These are phyloP conservation scores for Aphanomyces astaci DNA, from an alignment of 352 stramenopile species.

Conservation along the genomic window DNA sequence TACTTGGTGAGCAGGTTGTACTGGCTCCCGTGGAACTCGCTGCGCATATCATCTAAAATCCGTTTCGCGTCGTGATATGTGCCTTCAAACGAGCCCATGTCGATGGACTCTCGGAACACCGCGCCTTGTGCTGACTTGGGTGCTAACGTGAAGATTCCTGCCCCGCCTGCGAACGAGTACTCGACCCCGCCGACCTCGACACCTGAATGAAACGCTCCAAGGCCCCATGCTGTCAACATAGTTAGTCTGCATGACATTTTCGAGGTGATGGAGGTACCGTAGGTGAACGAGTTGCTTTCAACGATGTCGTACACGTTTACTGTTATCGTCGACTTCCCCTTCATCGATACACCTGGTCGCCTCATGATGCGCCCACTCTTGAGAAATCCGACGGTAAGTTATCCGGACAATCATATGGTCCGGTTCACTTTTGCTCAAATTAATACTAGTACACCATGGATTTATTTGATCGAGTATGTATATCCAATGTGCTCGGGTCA, in stretches of 20 bases:
- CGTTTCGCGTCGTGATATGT: conserved; percentile 64
- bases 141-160: conserved; percentile 79
- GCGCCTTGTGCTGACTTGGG: conserved; percentile 70
- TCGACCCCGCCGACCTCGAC: conserved; percentile 88
- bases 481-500: too few relatives aligned
- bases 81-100: conserved; percentile 86
- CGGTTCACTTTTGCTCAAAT: too few relatives aligned
- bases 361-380: not conserved
- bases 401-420: conserved; percentile 14
- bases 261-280: conserved; percentile 33
- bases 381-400: not conserved
- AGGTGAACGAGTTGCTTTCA: conserved; percentile 84
- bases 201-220: conserved; percentile 89
- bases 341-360: not conserved
- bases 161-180: conserved; percentile 89
- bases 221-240: conserved; percentile 31
- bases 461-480: too few relatives aligned
- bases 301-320: conserved; percentile 92
- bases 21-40: conserved; percentile 73
- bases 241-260: conserved; percentile 29
- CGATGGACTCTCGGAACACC: conserved; percentile 82
- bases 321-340: conserved; percentile 54
- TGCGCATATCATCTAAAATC: conserved; percentile 76
- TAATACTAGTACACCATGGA: too few relatives aligned
- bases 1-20: conserved; percentile 90